These are phyloP conservation scores for Ophiostoma pallidulum DNA, from an alignment of 2,329 filamentous ascomycete species.

Conservation along the genomic window DNA sequence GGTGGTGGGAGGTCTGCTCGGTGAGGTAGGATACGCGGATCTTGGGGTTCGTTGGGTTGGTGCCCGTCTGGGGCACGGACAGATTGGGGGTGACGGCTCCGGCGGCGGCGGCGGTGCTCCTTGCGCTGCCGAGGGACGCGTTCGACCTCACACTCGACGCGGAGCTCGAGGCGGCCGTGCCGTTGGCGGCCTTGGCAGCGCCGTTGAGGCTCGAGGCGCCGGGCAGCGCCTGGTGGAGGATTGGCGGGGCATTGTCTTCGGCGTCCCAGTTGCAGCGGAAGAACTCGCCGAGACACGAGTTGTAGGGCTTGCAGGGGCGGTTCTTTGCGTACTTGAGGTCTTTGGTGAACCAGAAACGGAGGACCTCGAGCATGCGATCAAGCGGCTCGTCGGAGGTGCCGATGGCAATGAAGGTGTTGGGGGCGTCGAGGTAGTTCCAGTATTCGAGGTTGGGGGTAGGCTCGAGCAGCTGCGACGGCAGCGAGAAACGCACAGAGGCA, in stretches of 20 bases:
- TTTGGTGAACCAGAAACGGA: constrained; percentile 98
- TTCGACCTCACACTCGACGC: constrained; percentile 39
- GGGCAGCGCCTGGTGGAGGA: constrained; percentile 39
- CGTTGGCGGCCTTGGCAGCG: constrained; percentile 24
- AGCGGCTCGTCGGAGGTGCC: constrained; percentile 86
- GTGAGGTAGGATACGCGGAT: constrained; percentile 88
- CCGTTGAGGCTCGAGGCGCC: neutral
- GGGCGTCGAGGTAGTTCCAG: constrained; percentile 95
- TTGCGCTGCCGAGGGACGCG: constrained; percentile 9
- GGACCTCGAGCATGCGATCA: constrained; percentile 87
- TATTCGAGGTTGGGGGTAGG: constrained; percentile 97
- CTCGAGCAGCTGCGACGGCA: constrained; percentile 90
- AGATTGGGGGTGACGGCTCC: constrained; percentile 33
- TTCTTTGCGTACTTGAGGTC: constrained; percentile 98
- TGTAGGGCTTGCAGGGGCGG: constrained; percentile 98
- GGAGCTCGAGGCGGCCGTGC: constrained; percentile 28
- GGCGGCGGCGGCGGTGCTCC: constrained; percentile 8
- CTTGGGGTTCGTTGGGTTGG: constrained; percentile 35
- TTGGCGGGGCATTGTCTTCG: constrained; percentile 62
- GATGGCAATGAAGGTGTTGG: constrained; percentile 74
- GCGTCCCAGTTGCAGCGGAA: constrained; percentile 98
- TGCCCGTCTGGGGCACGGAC: constrained; percentile 40
- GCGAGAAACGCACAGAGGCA: constrained; percentile 87
- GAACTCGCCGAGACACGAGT: constrained; percentile 93
- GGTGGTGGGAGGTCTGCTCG: constrained; percentile 96